Evolutionary conservation across 2,329 filamentous ascomycete genomes (phyloP), one percentile per base, ranked within the genome.

Genomic region (Aspergillus aculeatus): DNA sequence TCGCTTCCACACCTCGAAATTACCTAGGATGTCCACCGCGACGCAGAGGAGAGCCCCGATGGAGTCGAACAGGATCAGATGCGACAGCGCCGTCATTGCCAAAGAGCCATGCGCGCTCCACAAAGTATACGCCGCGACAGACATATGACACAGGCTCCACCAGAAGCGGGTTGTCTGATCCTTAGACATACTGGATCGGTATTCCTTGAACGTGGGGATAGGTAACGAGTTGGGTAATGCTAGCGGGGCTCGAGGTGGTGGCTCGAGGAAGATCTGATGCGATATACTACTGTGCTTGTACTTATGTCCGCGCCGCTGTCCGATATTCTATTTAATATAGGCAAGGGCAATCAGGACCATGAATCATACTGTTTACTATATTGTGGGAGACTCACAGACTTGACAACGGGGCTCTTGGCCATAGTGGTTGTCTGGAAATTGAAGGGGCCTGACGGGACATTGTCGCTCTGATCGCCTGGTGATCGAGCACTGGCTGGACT

Each of bases 251-350:
- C 93, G 86, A 4, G 86, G 89, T 0, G 92, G 88, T 6, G 95
- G 95, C 74, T 97, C 92, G 68, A 96, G 91, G 76, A 98, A 96
- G 76, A 98, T 96, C 76, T 97, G 93, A 74, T 98, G 93, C 21
- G 91, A 96, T 59, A 99, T 89, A 73, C 91, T 96, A 74, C 91
- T 96, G 80, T 98, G 94, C 74, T 97, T 96, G 83, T 99, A 99
- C 75, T 95, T 92, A 80, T 99, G 95, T 63, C 95, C 95, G 62
- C 94, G 89, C 66, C 95, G 87, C 76, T 96, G 91, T 64, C 93
- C 93, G 64, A 97, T 86, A 68, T 92, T 94, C 89, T 96, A 75
- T 56, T 62, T 54, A 73, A 64, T 54, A 64, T 57, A 47, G 56
- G 44, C 21, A 49, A 55, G 19, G 50, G 19, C 38, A 49, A 47